Evolutionary conservation across 2,329 filamentous ascomycete species (phyloP).

Genomic region (Penicillium sp.): DNA sequence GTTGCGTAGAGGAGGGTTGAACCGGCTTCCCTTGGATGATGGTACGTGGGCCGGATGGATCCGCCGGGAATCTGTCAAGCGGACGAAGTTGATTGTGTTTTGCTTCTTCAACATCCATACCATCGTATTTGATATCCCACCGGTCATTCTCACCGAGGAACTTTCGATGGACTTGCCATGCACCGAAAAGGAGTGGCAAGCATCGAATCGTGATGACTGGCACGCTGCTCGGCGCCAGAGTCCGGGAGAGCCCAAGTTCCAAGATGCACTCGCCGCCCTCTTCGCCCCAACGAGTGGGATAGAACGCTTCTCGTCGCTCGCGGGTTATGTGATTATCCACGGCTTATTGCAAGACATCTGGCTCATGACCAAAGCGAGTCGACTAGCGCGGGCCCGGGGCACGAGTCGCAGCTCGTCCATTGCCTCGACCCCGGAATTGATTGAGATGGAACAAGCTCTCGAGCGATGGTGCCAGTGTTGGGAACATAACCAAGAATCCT

Average conservation of each 20-base stretch:
- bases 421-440: slow-evolving; percentile 23
- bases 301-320: slow-evolving; percentile 29
- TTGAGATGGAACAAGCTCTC: slow-evolving; percentile 28
- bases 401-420: slow-evolving; percentile 15
- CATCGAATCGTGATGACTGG: slow-evolving; percentile 21
- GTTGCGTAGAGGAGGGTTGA: slow-evolving; percentile 26
- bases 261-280: slow-evolving; percentile 24
- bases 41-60: slow-evolving; percentile 34
- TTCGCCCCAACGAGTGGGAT: slow-evolving; percentile 21
- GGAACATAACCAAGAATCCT: slow-evolving; percentile 34
- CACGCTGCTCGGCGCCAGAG: slow-evolving; percentile 21
- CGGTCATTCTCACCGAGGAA: slow-evolving; percentile 30
- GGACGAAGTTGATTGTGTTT: slow-evolving; percentile 31
- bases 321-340: slow-evolving; percentile 31
- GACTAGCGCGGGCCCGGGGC: slow-evolving; percentile 21
- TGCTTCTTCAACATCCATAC: slow-evolving; percentile 36
- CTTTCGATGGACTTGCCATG: slow-evolving; percentile 29
- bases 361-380: slow-evolving; percentile 31
- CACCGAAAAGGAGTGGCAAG: slow-evolving; percentile 32
- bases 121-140: slow-evolving; percentile 33
- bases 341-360: slow-evolving; percentile 33
- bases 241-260: slow-evolving; percentile 24
- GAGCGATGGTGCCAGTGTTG: slow-evolving; percentile 35
- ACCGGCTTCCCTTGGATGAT: slow-evolving; percentile 25
- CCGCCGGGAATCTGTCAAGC: slow-evolving; percentile 27